Conservation (phyloP, 1,284 basidiomycete genomes). For the Puccinia hordei region DNA sequence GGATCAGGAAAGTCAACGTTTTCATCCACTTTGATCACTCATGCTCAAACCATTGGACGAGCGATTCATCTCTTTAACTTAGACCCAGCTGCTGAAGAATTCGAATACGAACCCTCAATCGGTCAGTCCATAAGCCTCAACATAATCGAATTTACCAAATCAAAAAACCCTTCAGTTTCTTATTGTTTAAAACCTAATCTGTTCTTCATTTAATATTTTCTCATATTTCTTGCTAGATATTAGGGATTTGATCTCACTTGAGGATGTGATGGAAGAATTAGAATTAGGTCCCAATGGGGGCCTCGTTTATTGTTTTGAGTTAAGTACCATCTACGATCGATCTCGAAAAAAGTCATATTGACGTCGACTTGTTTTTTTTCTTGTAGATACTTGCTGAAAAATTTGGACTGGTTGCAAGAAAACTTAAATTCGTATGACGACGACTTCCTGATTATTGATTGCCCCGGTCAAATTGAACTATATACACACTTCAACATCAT, state of each 20-base stretch:
- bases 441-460: conserved; percentile 97
- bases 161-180: no score
- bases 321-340: conserved; percentile 52
- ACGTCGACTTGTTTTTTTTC: conserved; percentile 2
- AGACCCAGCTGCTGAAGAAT: conserved; percentile 92
- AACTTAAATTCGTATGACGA: conserved; percentile 91
- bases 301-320: conserved; percentile 98
- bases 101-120: conserved; percentile 88
- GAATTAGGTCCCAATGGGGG: conserved; percentile 96
- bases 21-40: conserved; percentile 82
- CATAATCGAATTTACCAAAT: not conserved
- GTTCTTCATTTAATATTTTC: not conserved
- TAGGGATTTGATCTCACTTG: conserved; percentile 83
- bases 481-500: conserved; percentile 98
- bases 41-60: conserved; percentile 79
- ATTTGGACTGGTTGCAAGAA: conserved; percentile 99
- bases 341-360: conserved; percentile 58
- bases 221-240: conserved; percentile 67
- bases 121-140: conserved; percentile 21
- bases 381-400: conserved; percentile 85
- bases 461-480: conserved; percentile 97
- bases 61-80: conserved; percentile 93
- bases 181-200: not conserved
- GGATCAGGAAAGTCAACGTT: conserved; percentile 98
- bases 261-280: conserved; percentile 96